phyloP scores from a whole-genome alignment of 768 basidiomycete species.

The Macrolepiota dolichaula region DNA sequence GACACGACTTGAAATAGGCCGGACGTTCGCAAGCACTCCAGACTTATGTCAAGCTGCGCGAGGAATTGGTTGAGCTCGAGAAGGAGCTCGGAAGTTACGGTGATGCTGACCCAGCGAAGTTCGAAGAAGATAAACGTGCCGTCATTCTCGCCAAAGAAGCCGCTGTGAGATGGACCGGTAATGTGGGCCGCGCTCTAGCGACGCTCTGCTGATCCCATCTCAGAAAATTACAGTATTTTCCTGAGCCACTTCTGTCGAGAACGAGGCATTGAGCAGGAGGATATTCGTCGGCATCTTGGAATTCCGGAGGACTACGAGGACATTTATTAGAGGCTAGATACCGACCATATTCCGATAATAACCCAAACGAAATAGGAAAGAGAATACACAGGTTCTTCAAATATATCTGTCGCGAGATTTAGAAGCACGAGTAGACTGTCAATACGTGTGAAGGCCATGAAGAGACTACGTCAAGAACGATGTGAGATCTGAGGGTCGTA shows the following conservation, averaged over 20 bases:
- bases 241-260: slow-evolving; percentile 66
- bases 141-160: slow-evolving; percentile 80
- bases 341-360: slow-evolving; percentile 5
- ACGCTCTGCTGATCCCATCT: background rate
- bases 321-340: slow-evolving; percentile 36
- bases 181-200: slow-evolving; percentile 19
- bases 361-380: background rate
- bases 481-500: background rate
- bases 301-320: slow-evolving; percentile 79
- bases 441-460: background rate
- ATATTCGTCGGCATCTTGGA: slow-evolving; percentile 64
- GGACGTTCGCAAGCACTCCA: slow-evolving; percentile 8
- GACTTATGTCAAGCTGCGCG: slow-evolving; percentile 48
- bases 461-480: background rate
- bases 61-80: slow-evolving; percentile 43
- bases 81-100: slow-evolving; percentile 77
- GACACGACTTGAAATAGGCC: background rate
- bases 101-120: slow-evolving; percentile 78
- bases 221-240: slow-evolving; percentile 71
- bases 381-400: background rate
- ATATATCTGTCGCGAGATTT: background rate
- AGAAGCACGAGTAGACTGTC: background rate
- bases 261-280: slow-evolving; percentile 51
- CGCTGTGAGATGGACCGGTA: slow-evolving; percentile 86
- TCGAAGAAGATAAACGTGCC: slow-evolving; percentile 75